These are phyloP conservation scores for Arthroderma sp. DNA, from an alignment of 2,329 filamentous ascomycete species.

Conservation along the genomic window DNA sequence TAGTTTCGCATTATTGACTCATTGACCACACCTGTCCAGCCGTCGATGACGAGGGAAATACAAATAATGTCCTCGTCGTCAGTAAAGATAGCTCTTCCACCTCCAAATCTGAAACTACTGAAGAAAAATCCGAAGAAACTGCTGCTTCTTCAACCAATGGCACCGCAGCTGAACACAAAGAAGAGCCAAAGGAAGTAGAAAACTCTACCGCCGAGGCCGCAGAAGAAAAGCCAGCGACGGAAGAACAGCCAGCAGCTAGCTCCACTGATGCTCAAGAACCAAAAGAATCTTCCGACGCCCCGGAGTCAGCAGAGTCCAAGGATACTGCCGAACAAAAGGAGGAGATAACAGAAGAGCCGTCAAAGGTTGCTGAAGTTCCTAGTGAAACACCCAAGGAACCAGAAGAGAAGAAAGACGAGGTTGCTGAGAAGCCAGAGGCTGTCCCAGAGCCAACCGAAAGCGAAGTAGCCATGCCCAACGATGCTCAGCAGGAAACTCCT, in stretches of 20 bases:
- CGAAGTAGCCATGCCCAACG: neutral
- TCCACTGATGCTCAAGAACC: no score
- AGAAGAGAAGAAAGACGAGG: neutral
- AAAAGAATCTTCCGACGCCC: no score
- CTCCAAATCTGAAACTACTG: neutral
- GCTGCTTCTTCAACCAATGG: constrained; percentile 2
- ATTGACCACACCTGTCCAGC: constrained; percentile 7
- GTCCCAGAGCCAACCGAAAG: neutral
- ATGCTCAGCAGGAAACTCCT: neutral
- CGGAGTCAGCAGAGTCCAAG: no score
- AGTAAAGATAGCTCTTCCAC: constrained; percentile 1
- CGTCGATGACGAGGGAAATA: constrained; percentile 14
- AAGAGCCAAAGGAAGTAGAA: constrained; percentile 6
- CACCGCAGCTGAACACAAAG: constrained; percentile 3
- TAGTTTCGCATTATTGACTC: neutral
- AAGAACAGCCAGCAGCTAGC: no score
- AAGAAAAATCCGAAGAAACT: constrained; percentile 9
- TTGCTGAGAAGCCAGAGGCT: neutral
- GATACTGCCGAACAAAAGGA: no score
- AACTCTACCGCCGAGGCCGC: constrained; percentile 4
- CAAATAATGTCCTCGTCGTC: constrained; percentile 12
- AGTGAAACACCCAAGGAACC: neutral
- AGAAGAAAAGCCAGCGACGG: neutral
- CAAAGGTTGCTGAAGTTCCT: no score
- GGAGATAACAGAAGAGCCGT: neutral